Base-by-base conservation (phyloP, 2,329 filamentous ascomycete genomes). In the Ascosphaera acerosa region DNA sequence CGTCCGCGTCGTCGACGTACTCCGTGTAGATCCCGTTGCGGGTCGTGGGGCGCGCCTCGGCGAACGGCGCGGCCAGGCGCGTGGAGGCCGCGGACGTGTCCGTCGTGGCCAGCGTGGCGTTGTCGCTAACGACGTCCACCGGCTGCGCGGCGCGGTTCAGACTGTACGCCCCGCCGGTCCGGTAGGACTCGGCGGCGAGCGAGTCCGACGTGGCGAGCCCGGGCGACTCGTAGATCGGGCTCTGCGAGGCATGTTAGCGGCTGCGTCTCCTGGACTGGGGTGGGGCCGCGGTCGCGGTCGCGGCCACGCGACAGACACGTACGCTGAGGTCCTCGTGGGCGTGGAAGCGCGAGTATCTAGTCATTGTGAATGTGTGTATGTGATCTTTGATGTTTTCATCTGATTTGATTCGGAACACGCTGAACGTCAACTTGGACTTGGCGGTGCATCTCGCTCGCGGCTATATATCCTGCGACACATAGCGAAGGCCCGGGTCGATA, bases 121-220 rank as follows among this genome's bases (percentile, higher is more conserved):
- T 57, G n/a, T 42, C 40, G 26, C 62, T 62, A 6, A 54, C 52
- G 31, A 68, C 61, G 10, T 51, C 46, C 18, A 55, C 53, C 4
- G 57, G 56, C 25, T 58, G 55, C 12, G 59, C 57, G 37, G 61
- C 55, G 15, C 58, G 55, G 51, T 77, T 76, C 34, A 60, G 48
- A 25, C 61, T 54, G 42, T 76, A 78, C 9, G 49, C 54, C 38
- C 74, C 76, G 34, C 61, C 61, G 15, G 55, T 40, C 29, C 58
- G 53, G 35, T 67, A 52, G 0, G 76, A 87, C 43, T 84, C 71
- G 35, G 68, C 72, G 7, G 78, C 78, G 4, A 89, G 67, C 4
- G 76, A 84, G 50, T 74, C 75, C 10, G 62, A 55, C 28, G 62
- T 53, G 1, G 84, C 61, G 16, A 58, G 42, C 32, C 78, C 78